Base-by-base conservation (phyloP, 805 yeast species). In the Cyberlindnera maritima region DNA sequence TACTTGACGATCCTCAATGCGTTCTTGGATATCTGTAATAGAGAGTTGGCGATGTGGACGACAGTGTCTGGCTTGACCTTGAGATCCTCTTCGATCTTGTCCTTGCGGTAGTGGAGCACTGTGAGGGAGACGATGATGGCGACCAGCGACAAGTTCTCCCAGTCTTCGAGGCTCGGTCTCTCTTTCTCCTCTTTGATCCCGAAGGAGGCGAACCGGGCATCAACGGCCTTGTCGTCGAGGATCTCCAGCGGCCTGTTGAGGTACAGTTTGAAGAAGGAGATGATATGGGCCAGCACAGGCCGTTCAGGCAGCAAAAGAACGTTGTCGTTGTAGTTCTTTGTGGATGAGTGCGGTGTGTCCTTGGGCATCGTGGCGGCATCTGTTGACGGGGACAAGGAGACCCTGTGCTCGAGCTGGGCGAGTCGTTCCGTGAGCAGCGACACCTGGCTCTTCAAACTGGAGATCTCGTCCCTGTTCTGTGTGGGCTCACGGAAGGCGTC, bases 111-210 rank as follows among this genome's bases (percentile, higher is more conserved):
- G 36, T 51, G 51, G 1, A 57, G 34, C 8, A 54, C 39, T 2
- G 55, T 39, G 4, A 57, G 40, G 0, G 59, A 49, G 9, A 45
- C 38, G 4, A 57, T 44, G 19, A 57, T 57, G 5, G 56, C 32
- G 4, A 56, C n/a, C 7, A 57, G 31, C 1, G 59, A 46, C 12
- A 57, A 25, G 10, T 25, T 39, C 26, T 57, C 57, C 55, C 58
- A 54, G 36, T 57, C 55, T 1, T 46, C 35, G 3, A 26, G n/a
- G 9, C 14, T 25, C 4, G 40, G 21, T 9, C 15, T 11, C 11
- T 25, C 28, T 11, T 17, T 14, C 14, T 20, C 37, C n/a, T 35
- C 37, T 19, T 29, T 43, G 25, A 15, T 12, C n/a, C 20, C 25
- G 19, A 49, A 36, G 10, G 35, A 26, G 6, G 23, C 48, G 14